These are phyloP conservation scores for Podaxis carcinomalis DNA, from an alignment of 768 basidiomycete species.

Conservation along the genomic window DNA sequence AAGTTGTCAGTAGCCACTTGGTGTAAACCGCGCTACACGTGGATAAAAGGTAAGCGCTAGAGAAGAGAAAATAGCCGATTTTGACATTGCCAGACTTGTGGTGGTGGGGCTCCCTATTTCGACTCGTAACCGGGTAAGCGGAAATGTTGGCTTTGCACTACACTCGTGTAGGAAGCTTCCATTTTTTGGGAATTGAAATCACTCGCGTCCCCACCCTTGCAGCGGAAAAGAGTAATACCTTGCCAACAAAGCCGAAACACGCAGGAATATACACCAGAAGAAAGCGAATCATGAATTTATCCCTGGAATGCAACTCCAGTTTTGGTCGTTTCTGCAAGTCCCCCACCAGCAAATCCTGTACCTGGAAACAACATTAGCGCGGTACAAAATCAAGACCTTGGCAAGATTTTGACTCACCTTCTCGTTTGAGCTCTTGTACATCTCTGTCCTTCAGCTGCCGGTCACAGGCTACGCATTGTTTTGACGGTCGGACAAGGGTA, in stretches of 20 bases:
- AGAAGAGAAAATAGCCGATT: neutral
- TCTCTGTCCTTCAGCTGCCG: constrained; percentile 59
- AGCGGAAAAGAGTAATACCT: neutral
- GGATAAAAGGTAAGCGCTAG: neutral
- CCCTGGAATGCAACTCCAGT: constrained; percentile 86
- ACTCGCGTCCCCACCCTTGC: neutral
- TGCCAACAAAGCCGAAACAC: neutral
- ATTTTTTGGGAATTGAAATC: neutral
- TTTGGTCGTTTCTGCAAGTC: constrained; percentile 82
- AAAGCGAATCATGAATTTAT: constrained; percentile 21
- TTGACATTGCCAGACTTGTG: no score
- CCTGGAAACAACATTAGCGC: constrained; percentile 36
- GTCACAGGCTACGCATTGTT: constrained; percentile 89
- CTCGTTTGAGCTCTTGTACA: constrained; percentile 79
- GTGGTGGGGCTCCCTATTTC: no score
- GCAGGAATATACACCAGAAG: neutral
- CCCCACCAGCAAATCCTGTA: constrained; percentile 94
- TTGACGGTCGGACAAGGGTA: constrained; percentile 70
- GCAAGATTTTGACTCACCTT: constrained; percentile 51
- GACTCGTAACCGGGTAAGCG: no score
- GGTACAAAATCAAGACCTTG: neutral
- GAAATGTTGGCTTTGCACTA: no score
- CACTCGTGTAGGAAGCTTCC: no score
- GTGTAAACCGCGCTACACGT: neutral
- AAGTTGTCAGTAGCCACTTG: neutral